phyloP scores from a whole-genome alignment of 192 early-diverging fungal species.

The Mortierella antarctica region DNA sequence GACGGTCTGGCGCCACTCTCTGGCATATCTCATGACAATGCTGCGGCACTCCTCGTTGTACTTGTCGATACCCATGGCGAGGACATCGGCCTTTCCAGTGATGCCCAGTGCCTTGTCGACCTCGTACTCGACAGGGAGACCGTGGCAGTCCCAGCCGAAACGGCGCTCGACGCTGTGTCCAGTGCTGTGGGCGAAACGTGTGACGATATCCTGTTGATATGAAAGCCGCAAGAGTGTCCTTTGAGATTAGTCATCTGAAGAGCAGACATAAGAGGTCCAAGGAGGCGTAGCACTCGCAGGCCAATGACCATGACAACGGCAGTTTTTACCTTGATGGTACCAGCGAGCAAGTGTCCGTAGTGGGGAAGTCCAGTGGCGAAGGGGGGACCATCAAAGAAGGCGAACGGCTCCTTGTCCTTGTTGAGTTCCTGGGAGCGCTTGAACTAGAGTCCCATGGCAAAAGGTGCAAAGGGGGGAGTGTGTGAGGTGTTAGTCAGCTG shows the following conservation, averaged over 20 bases:
- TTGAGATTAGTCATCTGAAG: not conserved
- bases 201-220: conserved; percentile 87
- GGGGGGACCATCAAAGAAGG: conserved; percentile 99
- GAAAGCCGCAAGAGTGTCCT: not conserved
- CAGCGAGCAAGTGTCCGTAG: conserved; percentile 98
- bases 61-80: conserved; percentile 94
- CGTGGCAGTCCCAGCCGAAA: conserved; percentile 98
- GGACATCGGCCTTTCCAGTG: conserved; percentile 88
- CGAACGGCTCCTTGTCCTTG: conserved; percentile 85
- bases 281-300: not conserved
- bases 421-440: conserved; percentile 85
- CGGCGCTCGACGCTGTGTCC: conserved; percentile 98
- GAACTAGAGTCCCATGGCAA: conserved; percentile 10
- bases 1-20: conserved; percentile 94
- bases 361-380: conserved; percentile 99
- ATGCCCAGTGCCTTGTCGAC: conserved; percentile 95
- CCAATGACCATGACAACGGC: not conserved
- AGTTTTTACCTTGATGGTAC: conserved; percentile 91
- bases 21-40: conserved; percentile 96
- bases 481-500: conserved; percentile 1
- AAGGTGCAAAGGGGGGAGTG: not conserved
- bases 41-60: conserved; percentile 97
- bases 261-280: not conserved
- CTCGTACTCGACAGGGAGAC: conserved; percentile 91
- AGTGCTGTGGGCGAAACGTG: conserved; percentile 93